Conservation (phyloP, 2,329 filamentous ascomycete genomes). For the Neodidymelliopsis sp. region DNA sequence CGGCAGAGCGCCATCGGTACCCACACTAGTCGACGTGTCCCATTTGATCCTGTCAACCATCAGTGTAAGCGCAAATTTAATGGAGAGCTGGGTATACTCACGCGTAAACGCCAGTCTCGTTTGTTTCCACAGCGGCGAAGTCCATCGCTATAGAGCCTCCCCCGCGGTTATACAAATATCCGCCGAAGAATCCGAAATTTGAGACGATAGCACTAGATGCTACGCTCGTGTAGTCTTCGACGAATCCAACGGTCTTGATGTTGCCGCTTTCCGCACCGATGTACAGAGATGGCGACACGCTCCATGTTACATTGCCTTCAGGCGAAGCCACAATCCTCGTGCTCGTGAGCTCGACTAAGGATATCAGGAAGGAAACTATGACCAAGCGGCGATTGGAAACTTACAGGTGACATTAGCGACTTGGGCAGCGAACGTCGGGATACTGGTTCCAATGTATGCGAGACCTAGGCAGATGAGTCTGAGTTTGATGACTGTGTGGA, state of each 20-base stretch:
- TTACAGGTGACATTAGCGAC: slow-evolving; percentile 43
- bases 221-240: slow-evolving; percentile 20
- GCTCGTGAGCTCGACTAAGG: slow-evolving; percentile 19
- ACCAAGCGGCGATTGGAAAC: neutral
- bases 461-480: slow-evolving; percentile 28
- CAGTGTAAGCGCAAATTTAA: neutral
- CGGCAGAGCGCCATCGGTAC: neutral
- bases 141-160: slow-evolving; percentile 24
- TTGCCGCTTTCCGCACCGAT: slow-evolving; percentile 29
- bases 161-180: slow-evolving; percentile 34
- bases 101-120: slow-evolving; percentile 24
- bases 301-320: slow-evolving; percentile 24
- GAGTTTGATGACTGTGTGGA: neutral
- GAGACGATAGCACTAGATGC: slow-evolving; percentile 11
- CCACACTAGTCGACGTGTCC: neutral
- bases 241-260: slow-evolving; percentile 38
- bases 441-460: slow-evolving; percentile 41
- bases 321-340: slow-evolving; percentile 28
- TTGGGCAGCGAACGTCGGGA: slow-evolving; percentile 23
- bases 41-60: slow-evolving; percentile 1
- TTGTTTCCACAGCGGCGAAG: slow-evolving; percentile 25
- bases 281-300: slow-evolving; percentile 27
- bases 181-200: slow-evolving; percentile 43
- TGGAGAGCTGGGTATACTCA: neutral
- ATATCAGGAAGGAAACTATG: slow-evolving; percentile 6